A percentile compares a stretch with the other conserved stretches of the same genome.
Evolutionary conservation across 495 filamentous ascomycete species (phyloP).

Genomic region (Tetracladium marchalianum): DNA sequence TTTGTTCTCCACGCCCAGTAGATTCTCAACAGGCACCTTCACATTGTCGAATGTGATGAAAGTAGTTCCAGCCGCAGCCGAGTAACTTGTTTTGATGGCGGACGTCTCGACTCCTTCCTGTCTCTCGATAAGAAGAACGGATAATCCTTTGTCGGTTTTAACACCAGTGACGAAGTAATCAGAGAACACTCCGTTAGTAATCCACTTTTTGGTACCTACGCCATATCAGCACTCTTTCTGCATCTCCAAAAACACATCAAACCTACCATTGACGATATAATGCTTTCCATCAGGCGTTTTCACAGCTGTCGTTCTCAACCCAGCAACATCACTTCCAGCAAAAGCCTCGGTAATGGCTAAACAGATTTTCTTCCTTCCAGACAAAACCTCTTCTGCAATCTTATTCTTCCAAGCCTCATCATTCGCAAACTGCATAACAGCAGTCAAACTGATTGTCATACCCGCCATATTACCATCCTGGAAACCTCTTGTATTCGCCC

Average conservation of each 20-base stretch:
- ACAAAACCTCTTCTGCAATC: slow-evolving; percentile 62
- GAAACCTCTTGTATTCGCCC: slow-evolving; percentile 59
- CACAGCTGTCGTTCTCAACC: slow-evolving; percentile 68
- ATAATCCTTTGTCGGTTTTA: slow-evolving; percentile 72
- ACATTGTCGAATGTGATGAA: slow-evolving; percentile 81
- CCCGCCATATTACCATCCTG: slow-evolving; percentile 57
- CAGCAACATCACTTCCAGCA: slow-evolving; percentile 78
- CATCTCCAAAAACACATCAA: no score
- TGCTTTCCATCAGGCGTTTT: slow-evolving; percentile 77
- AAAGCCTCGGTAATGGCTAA: slow-evolving; percentile 86
- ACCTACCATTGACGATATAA: slow-evolving; percentile 67
- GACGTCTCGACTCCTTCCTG: slow-evolving; percentile 62
- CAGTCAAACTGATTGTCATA: slow-evolving; percentile 76
- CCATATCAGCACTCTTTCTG: no score
- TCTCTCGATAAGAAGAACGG: slow-evolving; percentile 66
- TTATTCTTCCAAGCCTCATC: slow-evolving; percentile 55
- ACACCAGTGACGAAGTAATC: slow-evolving; percentile 83
- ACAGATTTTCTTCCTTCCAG: slow-evolving; percentile 78
- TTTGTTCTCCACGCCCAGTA: slow-evolving; percentile 78
- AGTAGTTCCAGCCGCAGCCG: slow-evolving; percentile 65
- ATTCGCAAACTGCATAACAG: slow-evolving; percentile 68
- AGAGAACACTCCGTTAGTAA: slow-evolving; percentile 77
- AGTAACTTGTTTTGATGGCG: slow-evolving; percentile 81
- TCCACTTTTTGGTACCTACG: slow-evolving; percentile 72
- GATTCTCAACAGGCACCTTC: slow-evolving; percentile 70